Evolutionary conservation across 441 rosid species (phyloP).

Genomic region (Aquilaria agallochum): DNA sequence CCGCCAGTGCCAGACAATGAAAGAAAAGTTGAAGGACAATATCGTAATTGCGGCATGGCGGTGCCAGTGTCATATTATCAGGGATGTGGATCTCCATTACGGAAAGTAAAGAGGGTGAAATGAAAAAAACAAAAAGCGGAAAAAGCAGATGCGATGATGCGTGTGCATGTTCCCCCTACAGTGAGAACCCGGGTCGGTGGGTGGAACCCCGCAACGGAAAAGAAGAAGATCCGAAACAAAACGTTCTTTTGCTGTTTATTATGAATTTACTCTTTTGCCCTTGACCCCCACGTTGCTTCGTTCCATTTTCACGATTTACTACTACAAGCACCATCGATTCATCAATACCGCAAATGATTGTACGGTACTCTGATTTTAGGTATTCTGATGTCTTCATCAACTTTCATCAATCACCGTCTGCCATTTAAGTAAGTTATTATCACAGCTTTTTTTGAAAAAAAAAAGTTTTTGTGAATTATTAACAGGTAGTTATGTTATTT

Average conservation of each 20-base stretch:
- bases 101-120: not conserved
- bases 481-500: no score
- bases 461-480: no score
- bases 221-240: not conserved
- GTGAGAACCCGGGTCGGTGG: conserved; percentile 11
- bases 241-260: not conserved
- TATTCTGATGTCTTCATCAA: no score
- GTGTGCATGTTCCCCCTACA: conserved; percentile 13
- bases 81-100: not conserved
- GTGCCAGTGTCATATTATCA: conserved; percentile 6
- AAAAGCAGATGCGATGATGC: conserved; percentile 9
- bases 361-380: no score
- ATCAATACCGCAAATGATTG: no score
- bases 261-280: no score
- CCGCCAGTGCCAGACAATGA: no score
- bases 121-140: conserved; percentile 10
- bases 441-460: no score
- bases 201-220: not conserved
- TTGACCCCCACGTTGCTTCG: not conserved
- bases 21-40: not conserved
- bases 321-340: no score
- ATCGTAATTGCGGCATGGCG: conserved; percentile 12
- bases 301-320: not conserved
- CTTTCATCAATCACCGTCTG: no score
- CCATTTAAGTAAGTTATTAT: no score